These are phyloP conservation scores for Mycosarcoma maydis DNA, from an alignment of 1,284 basidiomycete genomes.

Conservation along the genomic window DNA sequence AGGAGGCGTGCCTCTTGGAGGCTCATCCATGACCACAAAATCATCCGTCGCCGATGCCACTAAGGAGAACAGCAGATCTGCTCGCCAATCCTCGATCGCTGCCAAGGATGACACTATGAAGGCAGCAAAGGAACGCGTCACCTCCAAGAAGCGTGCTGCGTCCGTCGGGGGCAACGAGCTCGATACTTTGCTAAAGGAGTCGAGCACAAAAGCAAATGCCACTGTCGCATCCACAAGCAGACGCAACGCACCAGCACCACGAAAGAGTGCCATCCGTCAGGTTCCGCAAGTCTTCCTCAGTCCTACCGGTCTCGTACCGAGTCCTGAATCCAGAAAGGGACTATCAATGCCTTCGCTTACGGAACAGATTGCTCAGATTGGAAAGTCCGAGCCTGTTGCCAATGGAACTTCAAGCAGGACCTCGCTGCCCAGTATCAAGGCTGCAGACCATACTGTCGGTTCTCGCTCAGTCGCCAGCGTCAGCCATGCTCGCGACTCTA, in stretches of 20 bases:
- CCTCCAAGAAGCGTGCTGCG: constrained; percentile 41
- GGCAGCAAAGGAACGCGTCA: constrained; percentile 32
- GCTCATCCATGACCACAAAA: constrained; percentile 45
- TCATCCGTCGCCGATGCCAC: constrained; percentile 16
- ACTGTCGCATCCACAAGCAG: constrained; percentile 31
- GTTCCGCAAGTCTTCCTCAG: constrained; percentile 59
- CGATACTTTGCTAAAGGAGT: constrained; percentile 39
- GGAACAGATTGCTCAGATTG: constrained; percentile 40
- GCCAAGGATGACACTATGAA: constrained; percentile 38
- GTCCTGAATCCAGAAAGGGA: constrained; percentile 42
- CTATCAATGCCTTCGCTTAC: constrained; percentile 35
- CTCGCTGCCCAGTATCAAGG: constrained; percentile 21
- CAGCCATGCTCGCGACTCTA: constrained; percentile 21
- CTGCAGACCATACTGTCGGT: constrained; percentile 1
- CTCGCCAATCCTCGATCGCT: constrained; percentile 15
- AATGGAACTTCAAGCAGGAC: constrained; percentile 15
- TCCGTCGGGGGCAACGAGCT: constrained; percentile 42
- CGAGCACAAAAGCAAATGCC: constrained; percentile 21
- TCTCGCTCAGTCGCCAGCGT: constrained; percentile 3
- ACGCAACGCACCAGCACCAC: constrained; percentile 46
- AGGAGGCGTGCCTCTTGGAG: constrained; percentile 35
- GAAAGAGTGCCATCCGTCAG: constrained; percentile 58
- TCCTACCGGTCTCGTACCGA: constrained; percentile 55
- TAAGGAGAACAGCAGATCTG: constrained; percentile 41
- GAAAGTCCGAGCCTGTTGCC: constrained; percentile 14